Base-by-base conservation (phyloP, 768 basidiomycete genomes). In the Collybiopsis confluens region DNA sequence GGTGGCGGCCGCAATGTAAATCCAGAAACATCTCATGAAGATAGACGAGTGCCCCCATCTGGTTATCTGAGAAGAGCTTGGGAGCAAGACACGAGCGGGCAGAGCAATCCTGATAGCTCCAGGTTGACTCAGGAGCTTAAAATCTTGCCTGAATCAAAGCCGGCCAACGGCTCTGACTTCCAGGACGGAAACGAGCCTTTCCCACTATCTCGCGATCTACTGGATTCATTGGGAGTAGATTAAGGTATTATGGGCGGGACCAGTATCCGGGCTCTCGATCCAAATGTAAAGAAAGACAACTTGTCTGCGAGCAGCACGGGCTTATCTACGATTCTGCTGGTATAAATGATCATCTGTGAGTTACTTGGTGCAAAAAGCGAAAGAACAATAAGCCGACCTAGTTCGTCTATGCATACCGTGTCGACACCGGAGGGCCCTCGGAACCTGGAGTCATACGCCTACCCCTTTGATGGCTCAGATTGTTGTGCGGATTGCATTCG, bases 401-500 rank as follows among this genome's bases (percentile, higher is more conserved):
- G 47, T 48, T 48, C 47, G 26, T 20, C 26, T 43, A 24, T 30
- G 8, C n/a, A 43, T n/a, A 8, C 30, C 27, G 41, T 43, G 27
- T 28, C 21, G 20, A 27, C 41, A 52, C 24, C 27, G 23, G 2
- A 13, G 28, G 26, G 20, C 51, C 18, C 38, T 33, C 21, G 15
- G 18, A 45, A 27, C 10, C 46, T 33, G 28, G 46, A 33, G 36
- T 33, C 46, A 30, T 24, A 45, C 30, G 13, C 28, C 42, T 40
- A 52, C 18, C 42, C 20, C n/a, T 52, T 27, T 9, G 38, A 42
- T 63, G 72, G 69, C 56, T 65, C 69, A 49, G 72, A 56, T 43
- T 69, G 68, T 59, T 75, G 70, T 50, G 68, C 71, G 49, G 71
- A 77, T 62, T 81, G 77, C 68, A 86, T 65, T 58, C 73, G 76